Percentiles rank a stretch among this genome's conserved stretches.
These are phyloP conservation scores for Rugiboletus extremiorientalis DNA, from an alignment of 1,284 basidiomycete species.

Conservation along the genomic window DNA sequence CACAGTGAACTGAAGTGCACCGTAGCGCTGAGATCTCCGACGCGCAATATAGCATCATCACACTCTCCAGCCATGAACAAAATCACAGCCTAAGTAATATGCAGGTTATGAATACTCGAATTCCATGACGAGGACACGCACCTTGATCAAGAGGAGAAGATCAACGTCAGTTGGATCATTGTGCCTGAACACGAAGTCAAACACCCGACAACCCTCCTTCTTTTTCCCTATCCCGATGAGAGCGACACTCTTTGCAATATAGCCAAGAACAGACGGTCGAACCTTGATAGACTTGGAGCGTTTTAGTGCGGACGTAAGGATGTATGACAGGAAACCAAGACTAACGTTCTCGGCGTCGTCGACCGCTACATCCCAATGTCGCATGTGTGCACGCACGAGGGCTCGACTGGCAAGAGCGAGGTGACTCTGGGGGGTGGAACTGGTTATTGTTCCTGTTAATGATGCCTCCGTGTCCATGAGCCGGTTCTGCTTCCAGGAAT, in stretches of 20 bases:
- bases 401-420: neutral
- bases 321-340: too few species aligned
- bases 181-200: neutral
- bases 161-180: neutral
- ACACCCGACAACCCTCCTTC: neutral
- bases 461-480: neutral
- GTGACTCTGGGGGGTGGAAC: neutral
- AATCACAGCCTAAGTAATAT: neutral
- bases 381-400: neutral
- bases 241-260: neutral
- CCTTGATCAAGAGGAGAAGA: too few species aligned
- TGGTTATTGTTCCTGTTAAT: neutral
- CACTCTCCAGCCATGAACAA: neutral
- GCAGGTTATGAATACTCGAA: too few species aligned
- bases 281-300: neutral
- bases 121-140: too few species aligned
- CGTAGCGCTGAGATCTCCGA: neutral
- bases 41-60: neutral
- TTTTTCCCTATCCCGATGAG: neutral
- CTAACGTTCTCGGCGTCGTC: neutral
- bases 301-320: neutral
- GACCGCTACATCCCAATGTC: neutral
- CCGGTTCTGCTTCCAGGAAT: neutral
- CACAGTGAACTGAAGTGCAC: neutral
- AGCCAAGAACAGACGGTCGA: neutral